Conservation (phyloP, 106 monocot species). For the Xerophyta viscosa region DNA sequence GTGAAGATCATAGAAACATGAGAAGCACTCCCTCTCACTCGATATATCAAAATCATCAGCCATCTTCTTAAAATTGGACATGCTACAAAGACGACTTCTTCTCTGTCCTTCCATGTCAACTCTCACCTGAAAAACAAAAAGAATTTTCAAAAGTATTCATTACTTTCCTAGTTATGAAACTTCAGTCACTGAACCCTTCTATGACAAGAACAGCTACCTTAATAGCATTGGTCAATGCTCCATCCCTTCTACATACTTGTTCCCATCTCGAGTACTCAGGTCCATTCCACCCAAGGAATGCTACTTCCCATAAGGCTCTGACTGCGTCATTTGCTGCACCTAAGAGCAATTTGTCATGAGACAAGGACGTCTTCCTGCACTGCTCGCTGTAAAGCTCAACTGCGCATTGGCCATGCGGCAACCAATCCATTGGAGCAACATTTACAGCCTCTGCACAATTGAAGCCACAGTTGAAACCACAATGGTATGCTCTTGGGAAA, state of each 20-base stretch:
- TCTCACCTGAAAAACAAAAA: constrained; percentile 41
- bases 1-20: constrained; percentile 85
- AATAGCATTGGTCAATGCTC: constrained; percentile 54
- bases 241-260: constrained; percentile 52
- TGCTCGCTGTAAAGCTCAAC: constrained; percentile 83
- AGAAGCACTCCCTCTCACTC: constrained; percentile 72
- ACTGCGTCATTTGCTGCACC: constrained; percentile 58
- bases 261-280: constrained; percentile 31
- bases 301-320: constrained; percentile 48
- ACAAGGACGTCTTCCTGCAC: constrained; percentile 73
- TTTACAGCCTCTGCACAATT: constrained; percentile 99
- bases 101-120: constrained; percentile 56
- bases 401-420: constrained; percentile 76
- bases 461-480: constrained; percentile 96
- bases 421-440: constrained; percentile 88
- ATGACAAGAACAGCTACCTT: constrained; percentile 31
- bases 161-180: neutral
- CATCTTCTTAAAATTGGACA: constrained; percentile 33
- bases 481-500: constrained; percentile 91
- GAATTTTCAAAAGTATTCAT: no score
- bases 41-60: constrained; percentile 44
- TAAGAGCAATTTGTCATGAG: constrained; percentile 84
- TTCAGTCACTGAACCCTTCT: neutral
- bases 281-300: constrained; percentile 8
- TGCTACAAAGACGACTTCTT: constrained; percentile 24